A percentile compares a stretch with the other conserved stretches of the same genome.
Conservation (phyloP, 345 rosid species). For the Schrenkiella parvula region DNA sequence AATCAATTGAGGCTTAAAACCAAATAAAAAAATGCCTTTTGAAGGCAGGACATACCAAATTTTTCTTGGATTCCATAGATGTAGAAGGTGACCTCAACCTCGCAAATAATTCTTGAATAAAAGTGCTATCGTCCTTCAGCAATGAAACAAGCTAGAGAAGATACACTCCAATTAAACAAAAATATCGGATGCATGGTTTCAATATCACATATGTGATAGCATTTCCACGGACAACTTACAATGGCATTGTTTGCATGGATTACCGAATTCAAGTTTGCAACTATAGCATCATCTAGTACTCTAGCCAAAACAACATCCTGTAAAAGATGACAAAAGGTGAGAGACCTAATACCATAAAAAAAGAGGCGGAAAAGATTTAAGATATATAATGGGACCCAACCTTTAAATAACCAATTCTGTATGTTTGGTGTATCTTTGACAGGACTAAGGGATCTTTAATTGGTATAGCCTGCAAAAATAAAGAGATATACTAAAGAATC, state of each 20-base stretch:
- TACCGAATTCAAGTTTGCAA: slow-evolving; percentile 82
- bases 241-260: slow-evolving; percentile 88
- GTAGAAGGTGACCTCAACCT: slow-evolving; percentile 70
- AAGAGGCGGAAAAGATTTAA: background rate
- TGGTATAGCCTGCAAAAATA: slow-evolving; percentile 68
- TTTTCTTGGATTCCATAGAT: slow-evolving; percentile 74
- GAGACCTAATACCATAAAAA: slow-evolving; percentile 1
- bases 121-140: slow-evolving; percentile 88
- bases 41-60: slow-evolving; percentile 57
- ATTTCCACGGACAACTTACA: slow-evolving; percentile 49
- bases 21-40: slow-evolving; percentile 20
- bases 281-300: slow-evolving; percentile 82
- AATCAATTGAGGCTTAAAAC: background rate
- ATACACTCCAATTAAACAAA: slow-evolving; percentile 20
- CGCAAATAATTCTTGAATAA: slow-evolving; percentile 92
- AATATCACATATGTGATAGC: slow-evolving; percentile 3
- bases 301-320: slow-evolving; percentile 98
- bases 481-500: background rate
- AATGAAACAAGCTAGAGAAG: slow-evolving; percentile 72
- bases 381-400: slow-evolving; percentile 37
- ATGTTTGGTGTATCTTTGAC: slow-evolving; percentile 97
- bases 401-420: slow-evolving; percentile 95
- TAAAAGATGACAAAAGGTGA: slow-evolving; percentile 9
- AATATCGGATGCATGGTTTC: background rate
- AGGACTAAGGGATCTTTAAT: slow-evolving; percentile 76